phyloP scores from a whole-genome alignment of 2,329 filamentous ascomycete genomes.

The Aphanocladium album region DNA sequence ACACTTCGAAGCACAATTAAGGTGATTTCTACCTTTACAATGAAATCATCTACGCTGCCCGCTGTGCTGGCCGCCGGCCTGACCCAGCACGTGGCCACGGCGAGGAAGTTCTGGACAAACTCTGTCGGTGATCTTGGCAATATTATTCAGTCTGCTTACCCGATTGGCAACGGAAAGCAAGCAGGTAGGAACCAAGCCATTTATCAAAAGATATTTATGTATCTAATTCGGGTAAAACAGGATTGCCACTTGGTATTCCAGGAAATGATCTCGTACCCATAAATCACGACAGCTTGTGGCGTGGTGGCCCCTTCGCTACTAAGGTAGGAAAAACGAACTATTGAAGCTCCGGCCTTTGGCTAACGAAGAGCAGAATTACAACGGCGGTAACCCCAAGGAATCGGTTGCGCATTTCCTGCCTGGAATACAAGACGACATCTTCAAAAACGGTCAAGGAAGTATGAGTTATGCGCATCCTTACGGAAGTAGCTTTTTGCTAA shows the following conservation, averaged over 20 bases:
- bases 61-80: background rate
- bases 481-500: background rate
- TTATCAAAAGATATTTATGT: background rate
- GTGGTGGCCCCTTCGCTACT: constrained; percentile 43
- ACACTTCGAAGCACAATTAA: background rate
- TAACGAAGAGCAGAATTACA: constrained; percentile 31
- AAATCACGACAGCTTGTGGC: constrained; percentile 47
- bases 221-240: background rate
- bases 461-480: constrained; percentile 15
- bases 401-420: constrained; percentile 31
- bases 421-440: constrained; percentile 42
- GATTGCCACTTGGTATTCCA: constrained; percentile 37
- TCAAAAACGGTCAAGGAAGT: constrained; percentile 44
- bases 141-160: constrained; percentile 35
- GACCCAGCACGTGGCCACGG: background rate
- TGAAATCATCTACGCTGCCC: background rate
- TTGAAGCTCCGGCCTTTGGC: background rate
- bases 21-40: background rate
- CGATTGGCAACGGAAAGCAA: constrained; percentile 44
- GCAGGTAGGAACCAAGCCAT: constrained; percentile 27
- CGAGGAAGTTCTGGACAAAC: constrained; percentile 9
- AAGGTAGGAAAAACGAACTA: constrained; percentile 23
- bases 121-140: constrained; percentile 12
- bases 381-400: constrained; percentile 39
- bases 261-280: constrained; percentile 38